These are phyloP conservation scores for Wickerhamia fluorescens DNA, from an alignment of 805 yeast species.

Conservation along the genomic window DNA sequence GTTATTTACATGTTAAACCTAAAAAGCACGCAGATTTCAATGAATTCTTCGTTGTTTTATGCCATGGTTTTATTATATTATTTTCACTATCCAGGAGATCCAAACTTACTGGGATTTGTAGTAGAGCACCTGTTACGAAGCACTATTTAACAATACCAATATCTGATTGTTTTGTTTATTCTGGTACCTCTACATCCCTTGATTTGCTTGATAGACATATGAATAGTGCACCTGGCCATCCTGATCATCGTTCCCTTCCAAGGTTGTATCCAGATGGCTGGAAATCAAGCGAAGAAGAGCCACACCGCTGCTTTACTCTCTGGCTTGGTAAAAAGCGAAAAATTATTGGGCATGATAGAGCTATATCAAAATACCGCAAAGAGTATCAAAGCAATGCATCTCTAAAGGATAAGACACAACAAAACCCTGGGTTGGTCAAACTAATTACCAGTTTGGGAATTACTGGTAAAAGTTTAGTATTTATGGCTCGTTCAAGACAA, in stretches of 20 bases:
- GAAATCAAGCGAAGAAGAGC: conserved; percentile 72
- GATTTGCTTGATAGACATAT: conserved; percentile 46
- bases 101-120: conserved; percentile 36
- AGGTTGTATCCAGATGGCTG: conserved; percentile 77
- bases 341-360: conserved; percentile 15
- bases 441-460: conserved; percentile 53
- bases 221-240: conserved; percentile 41
- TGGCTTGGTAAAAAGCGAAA: conserved; percentile 71
- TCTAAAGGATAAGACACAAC: conserved; percentile 4
- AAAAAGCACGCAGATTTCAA: conserved; percentile 62
- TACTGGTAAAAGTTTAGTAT: conserved; percentile 62
- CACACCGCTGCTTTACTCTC: conserved; percentile 68
- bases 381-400: conserved; percentile 1
- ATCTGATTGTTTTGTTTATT: conserved; percentile 63
- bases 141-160: conserved; percentile 57
- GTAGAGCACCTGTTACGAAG: conserved; percentile 41
- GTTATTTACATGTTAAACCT: conserved; percentile 61
- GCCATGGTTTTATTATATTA: conserved; percentile 63
- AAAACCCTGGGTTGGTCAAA: conserved; percentile 38
- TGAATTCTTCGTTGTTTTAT: conserved; percentile 53
- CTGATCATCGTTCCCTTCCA: conserved; percentile 58
- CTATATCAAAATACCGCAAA: conserved; percentile 7
- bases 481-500: conserved; percentile 74
- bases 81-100: conserved; percentile 47
- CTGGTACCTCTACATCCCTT: conserved; percentile 54